Evolutionary conservation across 2,329 filamentous ascomycete genomes (phyloP).

Genomic region (Sporothrix phasma): DNA sequence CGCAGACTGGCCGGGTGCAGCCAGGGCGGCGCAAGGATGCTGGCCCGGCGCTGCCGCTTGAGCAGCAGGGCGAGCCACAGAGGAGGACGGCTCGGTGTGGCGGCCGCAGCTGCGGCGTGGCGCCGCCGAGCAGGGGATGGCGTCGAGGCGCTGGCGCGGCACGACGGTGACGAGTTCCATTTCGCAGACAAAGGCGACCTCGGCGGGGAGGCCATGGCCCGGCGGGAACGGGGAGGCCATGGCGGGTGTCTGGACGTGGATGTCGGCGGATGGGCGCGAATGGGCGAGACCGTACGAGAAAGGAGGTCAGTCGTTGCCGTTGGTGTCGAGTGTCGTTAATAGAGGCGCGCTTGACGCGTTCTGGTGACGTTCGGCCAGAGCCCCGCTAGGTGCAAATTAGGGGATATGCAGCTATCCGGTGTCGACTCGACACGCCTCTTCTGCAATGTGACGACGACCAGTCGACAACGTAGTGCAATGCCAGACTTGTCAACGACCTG

Average conservation of each 20-base stretch:
- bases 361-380: not conserved
- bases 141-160: constrained; percentile 80
- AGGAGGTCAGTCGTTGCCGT: no score
- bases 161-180: constrained; percentile 94
- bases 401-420: not conserved
- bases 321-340: not conserved
- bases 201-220: constrained; percentile 65
- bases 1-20: constrained; percentile 66
- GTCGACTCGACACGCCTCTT: not conserved
- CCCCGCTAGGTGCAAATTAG: not conserved
- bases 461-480: no score
- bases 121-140: constrained; percentile 70
- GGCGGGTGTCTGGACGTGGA: not conserved
- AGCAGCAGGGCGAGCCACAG: constrained; percentile 93
- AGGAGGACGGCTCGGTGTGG: constrained; percentile 72
- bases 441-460: no score
- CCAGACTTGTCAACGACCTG: no score
- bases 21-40: constrained; percentile 88
- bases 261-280: not conserved
- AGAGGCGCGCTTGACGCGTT: constrained; percentile 1
- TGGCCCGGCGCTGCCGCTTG: constrained; percentile 87
- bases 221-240: constrained; percentile 44
- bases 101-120: constrained; percentile 65
- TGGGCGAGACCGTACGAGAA: not conserved
- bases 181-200: constrained; percentile 91